These are phyloP conservation scores for Agapanthus africanus DNA, from an alignment of 106 monocot species.

Conservation along the genomic window DNA sequence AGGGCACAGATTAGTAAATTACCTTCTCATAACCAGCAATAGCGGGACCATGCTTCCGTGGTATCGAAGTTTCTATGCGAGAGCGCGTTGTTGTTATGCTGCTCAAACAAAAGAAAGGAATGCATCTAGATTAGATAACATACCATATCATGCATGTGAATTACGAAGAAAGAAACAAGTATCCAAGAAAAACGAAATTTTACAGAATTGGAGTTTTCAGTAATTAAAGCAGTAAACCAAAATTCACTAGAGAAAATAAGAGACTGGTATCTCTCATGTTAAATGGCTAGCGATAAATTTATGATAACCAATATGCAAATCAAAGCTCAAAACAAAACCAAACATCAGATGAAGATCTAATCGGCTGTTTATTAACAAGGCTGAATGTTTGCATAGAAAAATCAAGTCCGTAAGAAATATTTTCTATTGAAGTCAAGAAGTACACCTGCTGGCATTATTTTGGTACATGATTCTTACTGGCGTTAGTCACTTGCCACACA, in stretches of 20 bases:
- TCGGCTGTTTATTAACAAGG: neutral
- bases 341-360: neutral
- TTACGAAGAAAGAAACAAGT: conserved; percentile 1
- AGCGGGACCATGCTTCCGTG: conserved; percentile 91
- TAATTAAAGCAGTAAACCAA: neutral
- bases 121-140: conserved; percentile 1
- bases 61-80: conserved; percentile 90
- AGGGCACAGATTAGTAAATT: conserved; percentile 11
- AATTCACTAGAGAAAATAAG: neutral
- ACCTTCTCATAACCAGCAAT: conserved; percentile 98
- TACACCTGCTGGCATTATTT: neutral
- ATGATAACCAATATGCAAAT: neutral
- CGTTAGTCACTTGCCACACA: neutral
- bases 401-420: neutral
- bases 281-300: neutral
- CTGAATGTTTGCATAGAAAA: neutral
- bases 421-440: neutral
- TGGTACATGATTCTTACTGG: neutral
- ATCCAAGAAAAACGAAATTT: neutral
- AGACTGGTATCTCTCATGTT: no score
- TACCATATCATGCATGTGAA: neutral
- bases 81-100: conserved; percentile 82
- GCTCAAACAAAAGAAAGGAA: conserved; percentile 17
- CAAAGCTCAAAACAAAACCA: neutral
- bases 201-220: neutral